Evolutionary conservation across 768 basidiomycete genomes (phyloP).

Genomic region (Termitomyces sp.): DNA sequence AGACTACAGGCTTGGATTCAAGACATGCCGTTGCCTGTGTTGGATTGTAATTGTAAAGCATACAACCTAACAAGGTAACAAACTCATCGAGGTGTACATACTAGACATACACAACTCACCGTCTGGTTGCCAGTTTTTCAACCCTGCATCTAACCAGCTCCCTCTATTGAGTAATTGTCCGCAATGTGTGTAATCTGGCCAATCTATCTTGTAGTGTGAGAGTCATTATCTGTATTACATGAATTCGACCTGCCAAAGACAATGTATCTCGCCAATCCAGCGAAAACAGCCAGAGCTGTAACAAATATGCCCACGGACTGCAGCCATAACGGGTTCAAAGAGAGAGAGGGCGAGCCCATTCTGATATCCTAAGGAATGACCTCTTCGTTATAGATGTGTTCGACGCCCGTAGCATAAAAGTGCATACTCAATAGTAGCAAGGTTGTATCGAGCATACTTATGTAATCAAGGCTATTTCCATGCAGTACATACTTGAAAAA

Average conservation of each 20-base stretch:
- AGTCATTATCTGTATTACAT: background rate
- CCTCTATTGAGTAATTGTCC: slow-evolving; percentile 65
- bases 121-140: slow-evolving; percentile 83
- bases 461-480: background rate
- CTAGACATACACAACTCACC: slow-evolving; percentile 33
- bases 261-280: slow-evolving; percentile 34
- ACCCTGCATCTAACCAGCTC: slow-evolving; percentile 67
- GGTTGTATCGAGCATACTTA: background rate
- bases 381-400: background rate
- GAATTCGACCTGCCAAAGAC: slow-evolving; percentile 16
- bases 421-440: background rate
- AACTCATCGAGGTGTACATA: slow-evolving; percentile 5
- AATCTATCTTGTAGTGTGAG: slow-evolving; percentile 39
- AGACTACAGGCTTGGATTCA: slow-evolving; percentile 55
- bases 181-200: slow-evolving; percentile 69
- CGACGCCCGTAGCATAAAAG: background rate
- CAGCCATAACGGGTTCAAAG: slow-evolving; percentile 36
- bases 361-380: background rate
- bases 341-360: slow-evolving; percentile 13
- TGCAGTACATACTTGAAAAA: no score
- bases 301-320: slow-evolving; percentile 34
- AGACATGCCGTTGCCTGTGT: slow-evolving; percentile 53
- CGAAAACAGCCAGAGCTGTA: slow-evolving; percentile 28
- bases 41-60: slow-evolving; percentile 61
- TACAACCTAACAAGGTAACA: slow-evolving; percentile 55